Evolutionary conservation across 2,329 filamentous ascomycete species (phyloP).

Genomic region (Blastomyces gilchristii): DNA sequence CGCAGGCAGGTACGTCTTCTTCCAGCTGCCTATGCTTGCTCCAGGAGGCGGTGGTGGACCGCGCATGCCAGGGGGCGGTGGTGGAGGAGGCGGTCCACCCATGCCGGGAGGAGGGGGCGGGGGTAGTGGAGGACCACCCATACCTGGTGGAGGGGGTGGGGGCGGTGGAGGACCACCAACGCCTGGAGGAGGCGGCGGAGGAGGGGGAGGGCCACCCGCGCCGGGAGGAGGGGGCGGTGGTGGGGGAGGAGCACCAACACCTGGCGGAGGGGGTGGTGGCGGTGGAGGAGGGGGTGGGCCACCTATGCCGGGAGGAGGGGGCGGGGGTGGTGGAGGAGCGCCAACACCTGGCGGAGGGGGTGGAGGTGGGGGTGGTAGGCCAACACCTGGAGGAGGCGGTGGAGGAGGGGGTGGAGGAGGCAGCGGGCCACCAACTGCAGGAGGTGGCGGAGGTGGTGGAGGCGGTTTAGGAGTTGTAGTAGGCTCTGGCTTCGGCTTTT

Average conservation of each 20-base stretch:
- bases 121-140: constrained; percentile 36
- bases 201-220: constrained; percentile 29
- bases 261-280: constrained; percentile 36
- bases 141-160: constrained; percentile 34
- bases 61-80: constrained; percentile 30
- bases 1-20: constrained; percentile 63
- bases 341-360: constrained; percentile 35
- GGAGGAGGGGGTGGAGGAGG: constrained; percentile 30
- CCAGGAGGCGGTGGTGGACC: constrained; percentile 29
- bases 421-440: constrained; percentile 33
- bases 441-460: constrained; percentile 39
- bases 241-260: constrained; percentile 29
- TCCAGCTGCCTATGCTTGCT: constrained; percentile 35
- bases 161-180: constrained; percentile 27
- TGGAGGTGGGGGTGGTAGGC: constrained; percentile 37
- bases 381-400: constrained; percentile 33
- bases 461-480: constrained; percentile 28
- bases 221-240: constrained; percentile 35
- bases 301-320: constrained; percentile 29
- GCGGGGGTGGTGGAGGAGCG: constrained; percentile 27
- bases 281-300: constrained; percentile 31
- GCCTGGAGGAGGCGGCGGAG: constrained; percentile 34
- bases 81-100: constrained; percentile 26
- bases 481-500: constrained; percentile 33
- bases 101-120: constrained; percentile 37